Percentiles rank a stretch among this genome's conserved stretches.
These are phyloP conservation scores for Protomyces macrosporus DNA, from an alignment of 1,139 yeast species.

Conservation along the genomic window DNA sequence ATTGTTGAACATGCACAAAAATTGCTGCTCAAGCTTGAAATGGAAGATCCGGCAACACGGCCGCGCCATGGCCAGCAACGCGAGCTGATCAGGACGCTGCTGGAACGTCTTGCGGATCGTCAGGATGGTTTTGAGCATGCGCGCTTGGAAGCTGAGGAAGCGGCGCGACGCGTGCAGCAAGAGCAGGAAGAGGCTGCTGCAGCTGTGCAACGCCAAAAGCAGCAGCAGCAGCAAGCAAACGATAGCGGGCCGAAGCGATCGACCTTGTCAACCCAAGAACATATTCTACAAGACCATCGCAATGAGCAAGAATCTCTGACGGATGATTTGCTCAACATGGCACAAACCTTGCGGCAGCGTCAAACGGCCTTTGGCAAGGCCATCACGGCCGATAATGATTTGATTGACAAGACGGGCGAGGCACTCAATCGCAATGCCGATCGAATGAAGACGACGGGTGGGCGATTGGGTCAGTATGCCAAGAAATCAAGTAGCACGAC, in stretches of 20 bases:
- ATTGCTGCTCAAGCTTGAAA: constrained; percentile 1
- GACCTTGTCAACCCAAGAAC: constrained; percentile 10
- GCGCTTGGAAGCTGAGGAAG: not conserved
- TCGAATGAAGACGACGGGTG: constrained; percentile 15
- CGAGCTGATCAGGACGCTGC: constrained; percentile 4
- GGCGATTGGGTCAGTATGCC: constrained; percentile 14
- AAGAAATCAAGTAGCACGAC: constrained; percentile 17
- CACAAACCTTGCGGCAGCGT: constrained; percentile 8
- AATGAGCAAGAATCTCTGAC: constrained; percentile 17
- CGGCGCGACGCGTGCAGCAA: not conserved
- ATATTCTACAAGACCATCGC: constrained; percentile 22
- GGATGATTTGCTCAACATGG: constrained; percentile 24
- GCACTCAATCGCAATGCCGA: constrained; percentile 17
- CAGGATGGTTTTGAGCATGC: constrained; percentile 1
- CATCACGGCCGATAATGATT: constrained; percentile 20
- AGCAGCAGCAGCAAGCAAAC: not conserved
- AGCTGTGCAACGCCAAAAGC: not conserved
- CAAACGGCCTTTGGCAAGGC: constrained; percentile 21
- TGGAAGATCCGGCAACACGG: not conserved
- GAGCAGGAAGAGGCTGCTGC: not conserved
- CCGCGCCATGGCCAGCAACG: not conserved
- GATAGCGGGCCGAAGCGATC: not conserved
- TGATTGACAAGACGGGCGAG: constrained; percentile 20
- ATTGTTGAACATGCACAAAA: constrained; percentile 25
- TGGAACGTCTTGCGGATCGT: constrained; percentile 2